Percentiles rank a stretch among this genome's conserved stretches.
Conservation (phyloP, 208 protist genomes). For the Trichomonas gallinae region DNA sequence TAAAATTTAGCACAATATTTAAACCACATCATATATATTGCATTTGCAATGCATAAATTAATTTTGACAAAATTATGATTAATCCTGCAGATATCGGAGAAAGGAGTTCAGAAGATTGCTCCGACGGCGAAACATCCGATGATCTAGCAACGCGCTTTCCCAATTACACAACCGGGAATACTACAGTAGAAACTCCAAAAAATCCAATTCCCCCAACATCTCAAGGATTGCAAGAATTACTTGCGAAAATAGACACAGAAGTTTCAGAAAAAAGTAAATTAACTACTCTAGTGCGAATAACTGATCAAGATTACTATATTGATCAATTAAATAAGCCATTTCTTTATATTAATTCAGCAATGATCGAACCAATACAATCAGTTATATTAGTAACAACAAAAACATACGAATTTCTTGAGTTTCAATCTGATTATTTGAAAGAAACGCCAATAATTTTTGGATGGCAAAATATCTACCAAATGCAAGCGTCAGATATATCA, state of each 20-base stretch:
- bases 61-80: neutral
- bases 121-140: slow-evolving; percentile 9
- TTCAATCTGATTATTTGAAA: neutral
- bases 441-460: neutral
- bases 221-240: neutral
- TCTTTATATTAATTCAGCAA: neutral
- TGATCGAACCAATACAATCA: neutral
- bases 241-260: neutral
- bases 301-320: neutral
- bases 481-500: neutral
- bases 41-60: too few species aligned
- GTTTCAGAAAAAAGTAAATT: neutral
- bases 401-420: neutral
- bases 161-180: neutral
- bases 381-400: neutral
- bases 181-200: neutral
- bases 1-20: too few species aligned
- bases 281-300: neutral
- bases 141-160: neutral
- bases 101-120: neutral
- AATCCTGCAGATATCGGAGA: neutral
- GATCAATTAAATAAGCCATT: slow-evolving; percentile 7
- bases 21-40: too few species aligned
- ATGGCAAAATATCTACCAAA: neutral
- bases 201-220: too few species aligned